These are phyloP conservation scores for Cryptococcus sp. DNA, from an alignment of 1,284 basidiomycete species.

Conservation along the genomic window DNA sequence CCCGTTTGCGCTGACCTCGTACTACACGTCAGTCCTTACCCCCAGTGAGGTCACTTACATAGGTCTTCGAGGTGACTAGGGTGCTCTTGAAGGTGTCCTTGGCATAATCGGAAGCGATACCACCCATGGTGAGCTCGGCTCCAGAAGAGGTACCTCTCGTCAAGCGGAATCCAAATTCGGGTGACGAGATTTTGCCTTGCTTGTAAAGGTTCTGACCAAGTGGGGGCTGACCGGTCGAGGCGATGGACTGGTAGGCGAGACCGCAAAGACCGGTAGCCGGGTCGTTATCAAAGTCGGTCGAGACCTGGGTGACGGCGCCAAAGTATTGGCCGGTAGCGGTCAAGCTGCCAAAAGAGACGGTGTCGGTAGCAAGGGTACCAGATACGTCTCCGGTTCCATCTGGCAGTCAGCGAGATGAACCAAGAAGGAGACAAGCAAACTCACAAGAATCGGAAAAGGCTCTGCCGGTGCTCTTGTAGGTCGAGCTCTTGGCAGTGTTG, in stretches of 20 bases:
- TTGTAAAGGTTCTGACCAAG: conserved; percentile 7
- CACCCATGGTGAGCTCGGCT: conserved; percentile 9
- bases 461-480: conserved; percentile 4
- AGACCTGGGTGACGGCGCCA: conserved; percentile 8
- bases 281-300: conserved; percentile 7
- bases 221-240: conserved; percentile 3
- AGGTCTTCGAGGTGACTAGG: conserved; percentile 4
- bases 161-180: conserved; percentile 8
- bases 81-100: conserved; percentile 4
- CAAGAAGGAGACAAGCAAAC: not conserved
- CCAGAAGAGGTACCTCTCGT: conserved; percentile 5
- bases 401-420: not conserved
- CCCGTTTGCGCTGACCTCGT: conserved; percentile 6
- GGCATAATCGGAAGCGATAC: conserved; percentile 9
- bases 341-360: conserved; percentile 4
- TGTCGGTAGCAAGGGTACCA: conserved; percentile 6
- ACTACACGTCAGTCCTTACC: not conserved
- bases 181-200: not conserved
- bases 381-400: conserved; percentile 5
- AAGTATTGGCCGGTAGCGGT: conserved; percentile 10
- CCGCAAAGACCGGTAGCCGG: conserved; percentile 9
- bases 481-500: conserved; percentile 5
- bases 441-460: conserved; percentile 4
- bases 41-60: not conserved
- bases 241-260: conserved; percentile 7